Conservation (phyloP, 306 rosid genomes). For the Arachis stenosperma region DNA sequence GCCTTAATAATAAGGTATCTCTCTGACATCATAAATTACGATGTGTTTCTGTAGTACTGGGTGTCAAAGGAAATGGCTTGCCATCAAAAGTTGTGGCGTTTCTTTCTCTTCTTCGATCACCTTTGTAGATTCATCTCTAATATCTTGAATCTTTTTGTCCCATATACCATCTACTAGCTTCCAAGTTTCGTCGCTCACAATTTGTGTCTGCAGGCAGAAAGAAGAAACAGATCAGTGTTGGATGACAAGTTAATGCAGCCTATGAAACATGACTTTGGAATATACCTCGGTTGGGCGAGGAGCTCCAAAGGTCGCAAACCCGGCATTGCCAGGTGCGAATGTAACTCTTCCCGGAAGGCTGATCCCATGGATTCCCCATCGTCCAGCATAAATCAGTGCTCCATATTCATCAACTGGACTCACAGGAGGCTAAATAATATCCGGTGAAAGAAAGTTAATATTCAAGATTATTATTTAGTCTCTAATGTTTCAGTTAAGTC, state of each 20-base stretch:
- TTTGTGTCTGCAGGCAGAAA: slow-evolving; percentile 69
- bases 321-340: slow-evolving; percentile 90
- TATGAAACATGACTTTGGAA: slow-evolving; percentile 32
- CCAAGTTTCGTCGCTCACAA: slow-evolving; percentile 90
- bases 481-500: too few species aligned
- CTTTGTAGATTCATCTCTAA: slow-evolving; percentile 63
- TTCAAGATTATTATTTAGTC: slow-evolving; percentile 34
- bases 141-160: slow-evolving; percentile 77
- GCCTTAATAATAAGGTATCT: slow-evolving; percentile 32
- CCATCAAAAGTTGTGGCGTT: slow-evolving; percentile 88
- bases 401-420: slow-evolving; percentile 88
- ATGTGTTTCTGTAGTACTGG: slow-evolving; percentile 5
- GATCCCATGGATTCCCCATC: slow-evolving; percentile 92
- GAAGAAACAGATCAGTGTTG: slow-evolving; percentile 16
- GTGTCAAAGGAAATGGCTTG: slow-evolving; percentile 83
- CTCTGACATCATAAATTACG: slow-evolving; percentile 14
- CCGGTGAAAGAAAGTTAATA: neutral
- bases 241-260: slow-evolving; percentile 30
- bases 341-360: slow-evolving; percentile 96
- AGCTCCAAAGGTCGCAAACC: slow-evolving; percentile 88
- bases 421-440: slow-evolving; percentile 69
- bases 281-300: slow-evolving; percentile 89
- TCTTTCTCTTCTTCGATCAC: slow-evolving; percentile 83
- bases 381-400: slow-evolving; percentile 85
- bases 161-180: slow-evolving; percentile 83